Conservation (phyloP, 225 moss, liverwort and hornwort genomes). For the Physcomitrellopsis africana region DNA sequence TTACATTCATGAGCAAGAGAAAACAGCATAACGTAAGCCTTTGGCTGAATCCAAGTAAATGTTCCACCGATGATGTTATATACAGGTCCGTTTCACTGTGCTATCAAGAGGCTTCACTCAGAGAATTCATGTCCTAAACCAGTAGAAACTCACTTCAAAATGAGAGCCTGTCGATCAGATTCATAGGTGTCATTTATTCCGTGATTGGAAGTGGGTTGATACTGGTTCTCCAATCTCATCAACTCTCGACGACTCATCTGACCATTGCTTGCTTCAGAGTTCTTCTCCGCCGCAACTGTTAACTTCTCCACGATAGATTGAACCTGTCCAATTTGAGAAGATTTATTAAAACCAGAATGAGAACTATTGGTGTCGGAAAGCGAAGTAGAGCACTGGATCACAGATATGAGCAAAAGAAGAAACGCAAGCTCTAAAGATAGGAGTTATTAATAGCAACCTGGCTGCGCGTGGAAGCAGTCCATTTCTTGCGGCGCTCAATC, state of each 20-base stretch:
- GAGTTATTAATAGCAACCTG: constrained; percentile 52
- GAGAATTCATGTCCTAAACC: background rate
- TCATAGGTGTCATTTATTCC: constrained; percentile 52
- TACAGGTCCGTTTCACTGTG: background rate
- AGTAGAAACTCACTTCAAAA: constrained; percentile 51
- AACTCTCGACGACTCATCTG: constrained; percentile 60
- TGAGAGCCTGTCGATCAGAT: constrained; percentile 63
- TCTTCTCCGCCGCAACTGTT: constrained; percentile 40
- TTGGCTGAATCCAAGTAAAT: too few relatives aligned
- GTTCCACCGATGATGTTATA: background rate
- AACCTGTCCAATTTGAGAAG: constrained; percentile 34
- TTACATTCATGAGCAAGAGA: too few relatives aligned
- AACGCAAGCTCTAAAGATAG: background rate
- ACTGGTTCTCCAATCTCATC: constrained; percentile 57
- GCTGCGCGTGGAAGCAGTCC: constrained; percentile 65
- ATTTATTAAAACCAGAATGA: constrained; percentile 7
- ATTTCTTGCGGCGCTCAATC: constrained; percentile 78
- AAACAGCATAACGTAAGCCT: too few relatives aligned
- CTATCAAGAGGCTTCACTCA: background rate
- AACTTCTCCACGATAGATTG: constrained; percentile 50
- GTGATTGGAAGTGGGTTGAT: constrained; percentile 44
- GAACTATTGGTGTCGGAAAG: background rate
- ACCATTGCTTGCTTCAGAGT: constrained; percentile 44
- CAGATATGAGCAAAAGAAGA: background rate
- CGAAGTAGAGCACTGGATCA: background rate